These are phyloP conservation scores for Penicillium bovifimosum DNA, from an alignment of 495 filamentous ascomycete species.

Conservation along the genomic window DNA sequence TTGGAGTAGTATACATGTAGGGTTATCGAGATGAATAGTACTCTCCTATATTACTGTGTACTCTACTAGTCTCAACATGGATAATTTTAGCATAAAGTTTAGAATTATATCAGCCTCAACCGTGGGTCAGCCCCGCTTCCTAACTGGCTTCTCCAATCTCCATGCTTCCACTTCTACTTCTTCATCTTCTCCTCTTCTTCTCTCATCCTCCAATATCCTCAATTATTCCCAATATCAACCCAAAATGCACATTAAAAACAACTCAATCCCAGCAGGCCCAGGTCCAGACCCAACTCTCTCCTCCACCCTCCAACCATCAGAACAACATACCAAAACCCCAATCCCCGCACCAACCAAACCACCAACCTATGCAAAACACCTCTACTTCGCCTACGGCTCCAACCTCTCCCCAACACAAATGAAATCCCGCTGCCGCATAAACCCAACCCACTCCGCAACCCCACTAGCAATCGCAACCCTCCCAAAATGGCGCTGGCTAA, in stretches of 20 bases:
- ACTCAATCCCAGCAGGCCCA: neutral
- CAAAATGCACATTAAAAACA: neutral
- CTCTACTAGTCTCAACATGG: too few species aligned
- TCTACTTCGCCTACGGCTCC: constrained; percentile 72
- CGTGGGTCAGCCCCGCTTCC: too few species aligned
- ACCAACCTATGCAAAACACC: constrained; percentile 13
- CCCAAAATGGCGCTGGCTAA: constrained; percentile 56
- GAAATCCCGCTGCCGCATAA: constrained; percentile 52
- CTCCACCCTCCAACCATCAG: neutral
- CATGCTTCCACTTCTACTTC: too few species aligned
- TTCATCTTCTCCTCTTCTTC: too few species aligned
- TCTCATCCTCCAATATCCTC: neutral
- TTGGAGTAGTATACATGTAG: too few species aligned
- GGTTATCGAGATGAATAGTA: too few species aligned
- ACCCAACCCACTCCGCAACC: constrained; percentile 44
- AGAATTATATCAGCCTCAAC: too few species aligned
- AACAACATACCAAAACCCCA: constrained; percentile 4
- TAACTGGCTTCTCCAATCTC: too few species aligned
- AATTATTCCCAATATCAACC: too few species aligned
- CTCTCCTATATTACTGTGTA: too few species aligned
- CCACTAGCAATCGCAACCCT: constrained; percentile 45
- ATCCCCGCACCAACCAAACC: neutral
- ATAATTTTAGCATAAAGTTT: too few species aligned
- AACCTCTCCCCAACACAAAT: constrained; percentile 68
- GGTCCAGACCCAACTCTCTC: neutral